These are phyloP conservation scores for Dichotomocladium elegans DNA, from an alignment of 371 early-diverging fungal species.

Conservation along the genomic window DNA sequence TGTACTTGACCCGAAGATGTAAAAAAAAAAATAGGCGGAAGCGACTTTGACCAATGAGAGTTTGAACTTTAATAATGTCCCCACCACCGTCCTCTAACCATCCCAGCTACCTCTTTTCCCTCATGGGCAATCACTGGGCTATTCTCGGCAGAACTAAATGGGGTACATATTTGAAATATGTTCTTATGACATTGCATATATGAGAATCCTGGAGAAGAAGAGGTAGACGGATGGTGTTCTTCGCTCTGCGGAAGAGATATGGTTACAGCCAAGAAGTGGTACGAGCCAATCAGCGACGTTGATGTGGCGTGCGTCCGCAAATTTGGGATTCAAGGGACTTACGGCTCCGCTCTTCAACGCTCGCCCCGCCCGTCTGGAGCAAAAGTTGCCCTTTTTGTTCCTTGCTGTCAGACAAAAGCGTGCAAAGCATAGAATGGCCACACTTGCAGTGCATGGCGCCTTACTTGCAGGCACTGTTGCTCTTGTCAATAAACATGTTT, in stretches of 20 bases:
- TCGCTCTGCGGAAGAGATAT: no score
- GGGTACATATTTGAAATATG: no score
- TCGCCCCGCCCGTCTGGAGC: no score
- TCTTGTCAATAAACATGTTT: conserved; percentile 33
- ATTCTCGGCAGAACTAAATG: no score
- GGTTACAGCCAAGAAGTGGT: neutral
- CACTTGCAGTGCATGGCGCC: conserved; percentile 13
- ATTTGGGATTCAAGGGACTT: neutral
- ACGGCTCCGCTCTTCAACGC: neutral
- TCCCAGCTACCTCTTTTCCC: no score
- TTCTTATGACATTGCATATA: no score
- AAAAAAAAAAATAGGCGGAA: neutral
- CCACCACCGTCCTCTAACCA: no score
- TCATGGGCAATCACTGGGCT: no score
- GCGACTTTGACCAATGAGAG: neutral
- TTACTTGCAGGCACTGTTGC: conserved; percentile 12
- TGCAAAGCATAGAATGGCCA: conserved; percentile 1
- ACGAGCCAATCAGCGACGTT: neutral
- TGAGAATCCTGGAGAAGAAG: no score
- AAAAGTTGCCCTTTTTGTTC: no score
- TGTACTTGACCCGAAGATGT: no score
- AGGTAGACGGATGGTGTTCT: no score
- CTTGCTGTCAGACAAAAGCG: neutral
- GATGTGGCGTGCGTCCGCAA: neutral
- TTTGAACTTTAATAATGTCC: neutral